Percentiles rank a stretch among this genome's conserved stretches.
phyloP scores from a whole-genome alignment of 2,329 filamentous ascomycete genomes.

The Monosporascus sp. region DNA sequence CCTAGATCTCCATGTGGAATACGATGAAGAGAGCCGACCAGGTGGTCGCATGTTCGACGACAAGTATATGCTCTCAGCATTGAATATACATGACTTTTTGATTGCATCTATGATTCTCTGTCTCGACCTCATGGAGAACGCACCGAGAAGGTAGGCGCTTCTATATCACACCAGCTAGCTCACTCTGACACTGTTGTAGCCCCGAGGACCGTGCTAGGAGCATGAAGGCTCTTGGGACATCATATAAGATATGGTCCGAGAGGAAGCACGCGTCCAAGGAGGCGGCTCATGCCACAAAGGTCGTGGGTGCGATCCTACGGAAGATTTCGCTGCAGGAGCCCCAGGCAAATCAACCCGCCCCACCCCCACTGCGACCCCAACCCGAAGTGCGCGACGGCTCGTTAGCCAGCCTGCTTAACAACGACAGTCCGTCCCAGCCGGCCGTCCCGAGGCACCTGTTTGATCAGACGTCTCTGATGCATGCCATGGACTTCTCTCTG shows the following conservation, averaged over 20 bases:
- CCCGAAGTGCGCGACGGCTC: constrained; percentile 25
- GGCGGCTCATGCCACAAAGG: constrained; percentile 36
- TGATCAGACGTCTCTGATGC: constrained; percentile 7
- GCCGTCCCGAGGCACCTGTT: not conserved
- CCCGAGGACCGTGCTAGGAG: constrained; percentile 29
- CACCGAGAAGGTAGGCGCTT: constrained; percentile 30
- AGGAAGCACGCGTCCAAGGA: constrained; percentile 34
- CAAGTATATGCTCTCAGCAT: constrained; percentile 46
- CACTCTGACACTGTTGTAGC: constrained; percentile 14
- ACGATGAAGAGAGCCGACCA: constrained; percentile 38
- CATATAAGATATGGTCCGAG: constrained; percentile 38
- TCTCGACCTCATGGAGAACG: constrained; percentile 40
- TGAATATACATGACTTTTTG: constrained; percentile 53
- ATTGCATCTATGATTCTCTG: constrained; percentile 57
- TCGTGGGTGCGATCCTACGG: constrained; percentile 38
- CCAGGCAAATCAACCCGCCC: constrained; percentile 10
- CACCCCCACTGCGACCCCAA: constrained; percentile 17
- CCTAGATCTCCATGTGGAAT: constrained; percentile 42
- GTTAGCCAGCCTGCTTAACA: constrained; percentile 27
- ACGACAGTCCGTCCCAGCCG: constrained; percentile 18
- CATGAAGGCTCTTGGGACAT: constrained; percentile 32
- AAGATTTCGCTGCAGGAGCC: constrained; percentile 29
- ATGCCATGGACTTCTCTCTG: constrained; percentile 21
- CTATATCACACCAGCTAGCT: not conserved
- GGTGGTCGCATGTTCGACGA: constrained; percentile 49